Percentiles rank a stretch among this genome's conserved stretches.
phyloP scores from a whole-genome alignment of 495 filamentous ascomycete species.

The Penicillium dipodomyicola region DNA sequence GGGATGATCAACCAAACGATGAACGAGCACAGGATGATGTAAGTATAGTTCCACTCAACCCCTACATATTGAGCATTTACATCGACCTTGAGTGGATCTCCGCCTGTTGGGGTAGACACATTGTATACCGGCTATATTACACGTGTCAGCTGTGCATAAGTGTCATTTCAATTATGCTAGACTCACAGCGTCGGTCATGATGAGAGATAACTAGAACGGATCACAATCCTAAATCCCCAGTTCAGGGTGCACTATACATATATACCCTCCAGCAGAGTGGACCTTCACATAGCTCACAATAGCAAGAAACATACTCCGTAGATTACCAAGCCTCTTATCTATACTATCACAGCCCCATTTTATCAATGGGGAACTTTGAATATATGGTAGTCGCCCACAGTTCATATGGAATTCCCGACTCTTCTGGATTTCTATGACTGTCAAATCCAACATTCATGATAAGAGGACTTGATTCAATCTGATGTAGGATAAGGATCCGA shows the following conservation, averaged over 20 bases:
- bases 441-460: not conserved
- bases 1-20: constrained; percentile 61
- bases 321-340: constrained; percentile 13
- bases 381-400: not conserved
- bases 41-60: constrained; percentile 51
- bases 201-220: not conserved
- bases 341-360: not conserved
- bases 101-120: constrained; percentile 44
- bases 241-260: not conserved
- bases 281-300: not conserved
- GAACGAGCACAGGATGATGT: constrained; percentile 50
- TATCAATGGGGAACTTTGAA: not conserved
- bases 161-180: not conserved
- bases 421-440: not conserved
- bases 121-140: constrained; percentile 40
- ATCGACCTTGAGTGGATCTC: constrained; percentile 44
- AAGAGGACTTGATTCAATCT: not conserved
- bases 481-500: constrained; percentile 16
- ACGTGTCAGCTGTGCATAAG: not conserved
- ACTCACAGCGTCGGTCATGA: constrained; percentile 16
- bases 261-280: constrained; percentile 1
- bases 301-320: not conserved
- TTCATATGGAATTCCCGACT: not conserved
- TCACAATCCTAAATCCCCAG: not conserved
- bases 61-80: constrained; percentile 52